Percentiles rank a stretch among this genome's conserved stretches.
Conservation (phyloP, 306 rosid genomes). For the Rosa lucieae region DNA sequence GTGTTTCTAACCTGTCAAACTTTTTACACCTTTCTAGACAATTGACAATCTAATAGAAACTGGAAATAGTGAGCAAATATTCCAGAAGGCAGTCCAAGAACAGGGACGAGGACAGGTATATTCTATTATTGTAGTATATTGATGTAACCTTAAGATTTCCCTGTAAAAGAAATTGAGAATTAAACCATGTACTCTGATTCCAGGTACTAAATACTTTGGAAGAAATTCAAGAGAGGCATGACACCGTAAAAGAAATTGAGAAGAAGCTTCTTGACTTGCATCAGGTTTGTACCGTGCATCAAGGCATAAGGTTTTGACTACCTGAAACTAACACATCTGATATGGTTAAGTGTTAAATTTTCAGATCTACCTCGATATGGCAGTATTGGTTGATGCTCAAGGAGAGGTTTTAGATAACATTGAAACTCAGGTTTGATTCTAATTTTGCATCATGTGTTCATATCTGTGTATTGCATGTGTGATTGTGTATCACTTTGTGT, state of each 20-base stretch:
- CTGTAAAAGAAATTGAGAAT: not conserved
- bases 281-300: conserved; percentile 54
- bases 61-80: conserved; percentile 95
- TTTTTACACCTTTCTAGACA: conserved; percentile 50
- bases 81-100: conserved; percentile 85
- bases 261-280: conserved; percentile 91
- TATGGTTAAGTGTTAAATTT: conserved; percentile 17
- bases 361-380: conserved; percentile 93
- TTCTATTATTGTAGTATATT: conserved; percentile 4
- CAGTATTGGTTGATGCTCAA: conserved; percentile 94
- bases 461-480: conserved; percentile 21
- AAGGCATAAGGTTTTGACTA: not conserved
- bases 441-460: conserved; percentile 10
- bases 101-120: conserved; percentile 89
- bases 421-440: conserved; percentile 79
- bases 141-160: not conserved
- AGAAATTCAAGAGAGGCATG: conserved; percentile 97
- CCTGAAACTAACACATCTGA: conserved; percentile 16
- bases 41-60: conserved; percentile 93
- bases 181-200: conserved; percentile 8
- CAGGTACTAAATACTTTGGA: conserved; percentile 84
- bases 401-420: conserved; percentile 90
- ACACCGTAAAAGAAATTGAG: conserved; percentile 89
- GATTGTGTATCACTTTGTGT: conserved; percentile 29
- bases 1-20: conserved; percentile 28